phyloP scores from a whole-genome alignment of 1,284 basidiomycete species.

The Rhodofomes roseus region DNA sequence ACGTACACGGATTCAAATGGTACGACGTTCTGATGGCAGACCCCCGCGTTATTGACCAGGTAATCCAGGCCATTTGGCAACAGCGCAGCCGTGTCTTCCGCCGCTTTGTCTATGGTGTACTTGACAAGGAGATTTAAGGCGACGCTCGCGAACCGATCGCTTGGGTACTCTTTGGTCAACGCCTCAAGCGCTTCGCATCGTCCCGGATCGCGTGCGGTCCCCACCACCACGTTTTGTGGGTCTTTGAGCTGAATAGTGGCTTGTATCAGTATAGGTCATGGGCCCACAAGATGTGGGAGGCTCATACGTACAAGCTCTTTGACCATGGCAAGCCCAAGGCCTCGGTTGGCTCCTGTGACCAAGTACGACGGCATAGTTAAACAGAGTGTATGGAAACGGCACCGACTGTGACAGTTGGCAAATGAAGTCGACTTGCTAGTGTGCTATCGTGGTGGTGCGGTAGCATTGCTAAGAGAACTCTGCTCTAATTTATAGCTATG shows the following conservation, averaged over 20 bases:
- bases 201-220: not conserved
- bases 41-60: constrained; percentile 3
- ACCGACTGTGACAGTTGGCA: no score
- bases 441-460: no score
- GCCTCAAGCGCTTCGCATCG: not conserved
- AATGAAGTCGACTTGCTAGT: no score
- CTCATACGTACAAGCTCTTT: not conserved
- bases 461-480: no score
- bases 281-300: not conserved
- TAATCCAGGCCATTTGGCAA: constrained; percentile 2
- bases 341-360: constrained; percentile 4
- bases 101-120: not conserved
- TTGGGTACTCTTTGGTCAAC: not conserved
- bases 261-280: no score
- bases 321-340: constrained; percentile 4
- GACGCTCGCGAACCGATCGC: not conserved
- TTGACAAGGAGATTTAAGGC: not conserved
- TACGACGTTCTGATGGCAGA: not conserved
- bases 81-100: not conserved
- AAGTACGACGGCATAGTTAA: constrained; percentile 4
- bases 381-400: no score
- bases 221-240: not conserved
- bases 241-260: constrained; percentile 1
- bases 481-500: no score
- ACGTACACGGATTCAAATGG: not conserved